phyloP scores from a whole-genome alignment of 257 asterid genomes.

The Cruciata laevipes region DNA sequence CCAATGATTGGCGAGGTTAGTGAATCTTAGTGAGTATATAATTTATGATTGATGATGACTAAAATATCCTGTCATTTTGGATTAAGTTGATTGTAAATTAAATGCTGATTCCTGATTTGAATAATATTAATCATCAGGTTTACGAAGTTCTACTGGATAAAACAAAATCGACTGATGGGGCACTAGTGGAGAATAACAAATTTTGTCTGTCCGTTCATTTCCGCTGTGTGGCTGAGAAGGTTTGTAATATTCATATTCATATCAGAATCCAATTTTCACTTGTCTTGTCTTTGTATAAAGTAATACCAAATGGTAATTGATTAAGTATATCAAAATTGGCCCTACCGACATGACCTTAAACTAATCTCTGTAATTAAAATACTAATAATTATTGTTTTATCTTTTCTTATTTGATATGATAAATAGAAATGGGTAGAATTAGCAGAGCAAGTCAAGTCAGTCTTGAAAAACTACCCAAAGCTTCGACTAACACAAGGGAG shows the following conservation, averaged over 20 bases:
- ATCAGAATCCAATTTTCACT: background rate
- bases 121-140: slow-evolving; percentile 34
- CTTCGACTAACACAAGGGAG: slow-evolving; percentile 76
- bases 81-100: background rate
- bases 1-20: slow-evolving; percentile 78
- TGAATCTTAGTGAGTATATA: background rate
- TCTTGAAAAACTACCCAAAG: slow-evolving; percentile 70
- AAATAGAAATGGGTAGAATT: slow-evolving; percentile 80
- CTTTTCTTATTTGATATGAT: background rate
- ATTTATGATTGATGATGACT: background rate
- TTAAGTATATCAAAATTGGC: background rate
- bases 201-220: slow-evolving; percentile 87
- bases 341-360: background rate
- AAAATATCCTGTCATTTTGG: too few species aligned
- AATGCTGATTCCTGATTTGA: background rate
- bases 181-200: slow-evolving; percentile 79
- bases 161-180: slow-evolving; percentile 65
- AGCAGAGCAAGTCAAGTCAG: slow-evolving; percentile 63
- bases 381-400: background rate
- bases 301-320: background rate
- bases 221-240: slow-evolving; percentile 92
- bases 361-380: background rate
- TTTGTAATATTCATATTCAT: slow-evolving; percentile 20
- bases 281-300: background rate
- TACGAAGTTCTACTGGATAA: slow-evolving; percentile 54